These are phyloP conservation scores for Ceratocystis cacaofunesta DNA, from an alignment of 2,329 filamentous ascomycete genomes.

Conservation along the genomic window DNA sequence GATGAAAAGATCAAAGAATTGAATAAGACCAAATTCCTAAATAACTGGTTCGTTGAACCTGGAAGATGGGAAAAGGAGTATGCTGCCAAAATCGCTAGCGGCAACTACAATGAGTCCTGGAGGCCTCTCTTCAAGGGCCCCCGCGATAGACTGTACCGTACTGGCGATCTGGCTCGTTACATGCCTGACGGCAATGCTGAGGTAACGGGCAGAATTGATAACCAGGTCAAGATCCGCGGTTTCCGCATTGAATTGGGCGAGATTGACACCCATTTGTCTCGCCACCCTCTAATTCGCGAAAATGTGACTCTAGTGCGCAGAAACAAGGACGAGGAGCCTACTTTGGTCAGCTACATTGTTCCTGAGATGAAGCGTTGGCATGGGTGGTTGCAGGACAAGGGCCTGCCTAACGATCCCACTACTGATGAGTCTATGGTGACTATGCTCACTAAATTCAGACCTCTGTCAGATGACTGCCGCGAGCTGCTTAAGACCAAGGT, in stretches of 20 bases:
- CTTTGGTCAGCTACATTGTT: slow-evolving; percentile 78
- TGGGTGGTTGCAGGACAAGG: slow-evolving; percentile 38
- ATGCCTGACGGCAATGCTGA: slow-evolving; percentile 56
- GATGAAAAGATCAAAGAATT: slow-evolving; percentile 38
- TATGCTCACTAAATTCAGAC: slow-evolving; percentile 28
- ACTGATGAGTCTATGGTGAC: slow-evolving; percentile 18
- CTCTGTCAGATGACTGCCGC: slow-evolving; percentile 26
- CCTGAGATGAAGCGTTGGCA: slow-evolving; percentile 65
- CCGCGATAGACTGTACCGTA: slow-evolving; percentile 72
- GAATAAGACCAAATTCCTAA: slow-evolving; percentile 62
- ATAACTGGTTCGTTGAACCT: slow-evolving; percentile 73
- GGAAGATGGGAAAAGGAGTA: slow-evolving; percentile 40
- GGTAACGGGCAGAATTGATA: slow-evolving; percentile 66
- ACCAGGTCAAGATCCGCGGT: slow-evolving; percentile 89
- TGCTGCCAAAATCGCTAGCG: slow-evolving; percentile 13
- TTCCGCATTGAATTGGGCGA: slow-evolving; percentile 92
- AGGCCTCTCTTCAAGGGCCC: slow-evolving; percentile 64
- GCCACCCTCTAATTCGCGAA: slow-evolving; percentile 62
- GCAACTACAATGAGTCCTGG: slow-evolving; percentile 48
- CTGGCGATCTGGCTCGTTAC: slow-evolving; percentile 72
- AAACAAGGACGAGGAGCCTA: slow-evolving; percentile 73
- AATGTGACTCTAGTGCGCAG: slow-evolving; percentile 73
- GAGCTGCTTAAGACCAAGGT: slow-evolving; percentile 25
- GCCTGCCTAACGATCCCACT: slow-evolving; percentile 11
- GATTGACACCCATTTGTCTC: slow-evolving; percentile 70